A percentile compares a stretch with the other conserved stretches of the same genome.
These are phyloP conservation scores for Beverwykella pulmonaria DNA, from an alignment of 495 filamentous ascomycete species.

Conservation along the genomic window DNA sequence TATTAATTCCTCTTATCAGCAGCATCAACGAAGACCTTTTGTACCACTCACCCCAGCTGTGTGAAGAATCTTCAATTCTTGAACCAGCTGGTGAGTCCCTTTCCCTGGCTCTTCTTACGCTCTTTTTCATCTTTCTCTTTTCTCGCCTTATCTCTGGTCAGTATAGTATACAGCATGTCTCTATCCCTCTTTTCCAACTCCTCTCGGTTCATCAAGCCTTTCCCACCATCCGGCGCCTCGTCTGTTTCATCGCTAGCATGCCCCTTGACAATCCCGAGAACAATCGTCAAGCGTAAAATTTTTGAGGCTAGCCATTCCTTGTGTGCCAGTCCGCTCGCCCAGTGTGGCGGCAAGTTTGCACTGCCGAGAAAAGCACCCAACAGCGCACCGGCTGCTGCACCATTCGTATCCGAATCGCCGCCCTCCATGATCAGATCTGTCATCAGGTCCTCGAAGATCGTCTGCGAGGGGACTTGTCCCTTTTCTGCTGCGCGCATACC, in stretches of 20 bases:
- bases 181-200: slow-evolving; percentile 28
- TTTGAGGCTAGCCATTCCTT: slow-evolving; percentile 49
- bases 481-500: slow-evolving; percentile 41
- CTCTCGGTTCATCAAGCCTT: slow-evolving; percentile 13
- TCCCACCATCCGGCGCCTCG: slow-evolving; percentile 28
- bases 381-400: slow-evolving; percentile 52
- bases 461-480: neutral
- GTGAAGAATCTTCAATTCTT: slow-evolving; percentile 20
- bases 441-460: slow-evolving; percentile 49
- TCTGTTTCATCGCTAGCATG: slow-evolving; percentile 17
- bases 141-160: slow-evolving; percentile 17
- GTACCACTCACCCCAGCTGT: no score
- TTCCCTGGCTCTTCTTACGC: slow-evolving; percentile 17
- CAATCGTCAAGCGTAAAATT: slow-evolving; percentile 30
- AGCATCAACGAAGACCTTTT: no score
- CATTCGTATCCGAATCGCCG: slow-evolving; percentile 57
- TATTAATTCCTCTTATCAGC: no score
- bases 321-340: slow-evolving; percentile 50
- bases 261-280: slow-evolving; percentile 18
- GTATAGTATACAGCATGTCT: slow-evolving; percentile 10
- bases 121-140: slow-evolving; percentile 22
- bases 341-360: slow-evolving; percentile 46
- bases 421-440: slow-evolving; percentile 52
- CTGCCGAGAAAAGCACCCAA: slow-evolving; percentile 51
- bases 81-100: slow-evolving; percentile 23